Base-by-base conservation (phyloP, 129 eudicot genomes). In the Lonicera japonica region DNA sequence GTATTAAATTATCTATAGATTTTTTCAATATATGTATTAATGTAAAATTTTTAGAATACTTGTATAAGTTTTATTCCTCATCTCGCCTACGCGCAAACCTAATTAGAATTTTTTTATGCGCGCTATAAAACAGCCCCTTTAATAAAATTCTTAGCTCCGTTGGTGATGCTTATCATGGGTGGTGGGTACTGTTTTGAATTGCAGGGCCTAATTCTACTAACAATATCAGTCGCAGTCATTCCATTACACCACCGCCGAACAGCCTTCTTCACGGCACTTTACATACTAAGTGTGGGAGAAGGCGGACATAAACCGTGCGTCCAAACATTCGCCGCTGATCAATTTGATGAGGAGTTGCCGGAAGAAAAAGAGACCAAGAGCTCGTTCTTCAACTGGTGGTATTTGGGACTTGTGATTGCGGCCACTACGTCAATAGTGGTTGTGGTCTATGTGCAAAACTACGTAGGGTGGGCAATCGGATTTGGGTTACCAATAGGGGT, bases 331-430 rank as follows among this genome's bases (percentile, higher is more conserved):
- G 96, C 89, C 2, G 96, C 96, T 6, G 96, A 88, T 56, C 96
- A 88, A 56, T 88, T 88, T 50, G 84, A 81, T 20, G 84, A 81
- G 59, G 20, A 70, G 21, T 56, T 70, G 0, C 80, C 84, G 0
- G 83, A 56, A 39, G 86, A 87, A 61, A 79, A 62, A 67, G 69
- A 54, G 17, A 84, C 82, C 38, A 88, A 84, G 69, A 84, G 89
- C 52, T 88, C 96, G 2, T 88, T 88, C 70, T 88, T 88, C 79
- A 88, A 88, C 51, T 88, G 94, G 94, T 88, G 96, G 96, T 88
- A 76, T 70, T 69, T 79, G n/a, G 94, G 94, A 0, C 77, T 76
- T 13, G 94, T 77, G 34, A 9, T 66, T 1, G 96, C 86, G 0
- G 79, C 89, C 52, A 71, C 77, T 1, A 13, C 65, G 0, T 72